A percentile compares a stretch with the other conserved stretches of the same genome.
Evolutionary conservation across 2,329 filamentous ascomycete species (phyloP).

Genomic region (Blastomyces emzantsi): DNA sequence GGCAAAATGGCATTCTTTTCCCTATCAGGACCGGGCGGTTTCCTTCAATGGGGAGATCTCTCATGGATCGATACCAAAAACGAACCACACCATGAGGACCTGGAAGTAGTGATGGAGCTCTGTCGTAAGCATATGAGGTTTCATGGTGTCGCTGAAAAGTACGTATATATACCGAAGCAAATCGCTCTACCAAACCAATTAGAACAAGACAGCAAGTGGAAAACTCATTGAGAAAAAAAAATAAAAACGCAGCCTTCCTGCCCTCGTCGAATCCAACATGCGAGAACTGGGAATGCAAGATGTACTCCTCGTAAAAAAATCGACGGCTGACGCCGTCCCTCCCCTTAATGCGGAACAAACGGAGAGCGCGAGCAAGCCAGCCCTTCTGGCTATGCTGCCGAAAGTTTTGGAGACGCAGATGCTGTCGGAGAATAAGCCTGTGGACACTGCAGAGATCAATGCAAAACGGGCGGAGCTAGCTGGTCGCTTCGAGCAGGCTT

Average conservation of each 20-base stretch:
- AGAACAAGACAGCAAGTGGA: not conserved
- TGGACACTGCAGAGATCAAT: not conserved
- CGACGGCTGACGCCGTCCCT: not conserved
- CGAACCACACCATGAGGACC: not conserved
- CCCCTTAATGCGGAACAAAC: not conserved
- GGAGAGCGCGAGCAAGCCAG: too few species aligned
- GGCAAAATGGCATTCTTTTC: not conserved
- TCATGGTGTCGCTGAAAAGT: not conserved
- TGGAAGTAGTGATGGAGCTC: not conserved
- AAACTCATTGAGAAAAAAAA: not conserved
- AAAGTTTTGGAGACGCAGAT: constrained; percentile 4
- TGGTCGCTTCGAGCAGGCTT: not conserved
- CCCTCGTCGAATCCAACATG: not conserved
- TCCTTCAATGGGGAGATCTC: constrained; percentile 5
- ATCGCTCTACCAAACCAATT: not conserved
- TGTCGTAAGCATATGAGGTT: not conserved
- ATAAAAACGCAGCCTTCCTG: not conserved
- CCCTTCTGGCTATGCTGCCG: not conserved
- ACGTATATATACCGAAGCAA: not conserved
- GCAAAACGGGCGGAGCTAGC: not conserved
- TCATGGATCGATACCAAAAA: not conserved
- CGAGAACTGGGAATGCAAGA: constrained; percentile 1
- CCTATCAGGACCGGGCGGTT: not conserved
- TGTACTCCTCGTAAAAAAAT: not conserved
- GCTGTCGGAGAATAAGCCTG: not conserved